Evolutionary conservation across 2,329 filamentous ascomycete genomes (phyloP).

Genomic region (Colletotrichum higginsianum): DNA sequence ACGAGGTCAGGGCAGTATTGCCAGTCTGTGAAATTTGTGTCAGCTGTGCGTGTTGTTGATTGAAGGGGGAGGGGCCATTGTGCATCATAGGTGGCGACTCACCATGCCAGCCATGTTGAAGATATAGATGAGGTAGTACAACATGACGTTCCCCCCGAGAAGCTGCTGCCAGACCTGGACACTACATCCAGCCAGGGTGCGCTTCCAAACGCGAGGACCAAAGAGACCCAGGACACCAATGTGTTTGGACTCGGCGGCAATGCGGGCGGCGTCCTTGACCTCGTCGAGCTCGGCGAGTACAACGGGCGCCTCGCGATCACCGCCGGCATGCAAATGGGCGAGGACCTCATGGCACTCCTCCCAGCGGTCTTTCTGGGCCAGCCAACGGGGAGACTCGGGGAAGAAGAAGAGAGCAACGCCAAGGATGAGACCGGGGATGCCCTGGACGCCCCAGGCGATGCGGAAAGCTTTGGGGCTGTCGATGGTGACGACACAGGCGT

Average conservation of each 20-base stretch:
- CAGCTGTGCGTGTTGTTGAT: not conserved
- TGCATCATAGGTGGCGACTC: not conserved
- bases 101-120: slow-evolving; percentile 72
- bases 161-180: slow-evolving; percentile 72
- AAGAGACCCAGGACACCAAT: slow-evolving; percentile 61
- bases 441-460: slow-evolving; percentile 52
- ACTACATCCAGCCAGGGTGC: slow-evolving; percentile 66
- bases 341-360: slow-evolving; percentile 43
- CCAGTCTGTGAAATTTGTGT: slow-evolving; percentile 42
- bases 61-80: no score
- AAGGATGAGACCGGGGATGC: slow-evolving; percentile 45
- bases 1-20: slow-evolving; percentile 59
- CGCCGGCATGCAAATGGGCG: slow-evolving; percentile 66
- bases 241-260: slow-evolving; percentile 55
- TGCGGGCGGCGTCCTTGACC: slow-evolving; percentile 59
- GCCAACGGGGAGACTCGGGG: slow-evolving; percentile 40
- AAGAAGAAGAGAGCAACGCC: slow-evolving; percentile 44
- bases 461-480: slow-evolving; percentile 74
- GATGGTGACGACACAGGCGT: slow-evolving; percentile 73
- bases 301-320: slow-evolving; percentile 66
- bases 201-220: slow-evolving; percentile 62
- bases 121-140: slow-evolving; percentile 75
- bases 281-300: slow-evolving; percentile 72
- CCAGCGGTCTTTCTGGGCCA: slow-evolving; percentile 41
- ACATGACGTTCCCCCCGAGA: slow-evolving; percentile 70